Base-by-base conservation (phyloP, 768 basidiomycete species). In the Ramaria sp. region DNA sequence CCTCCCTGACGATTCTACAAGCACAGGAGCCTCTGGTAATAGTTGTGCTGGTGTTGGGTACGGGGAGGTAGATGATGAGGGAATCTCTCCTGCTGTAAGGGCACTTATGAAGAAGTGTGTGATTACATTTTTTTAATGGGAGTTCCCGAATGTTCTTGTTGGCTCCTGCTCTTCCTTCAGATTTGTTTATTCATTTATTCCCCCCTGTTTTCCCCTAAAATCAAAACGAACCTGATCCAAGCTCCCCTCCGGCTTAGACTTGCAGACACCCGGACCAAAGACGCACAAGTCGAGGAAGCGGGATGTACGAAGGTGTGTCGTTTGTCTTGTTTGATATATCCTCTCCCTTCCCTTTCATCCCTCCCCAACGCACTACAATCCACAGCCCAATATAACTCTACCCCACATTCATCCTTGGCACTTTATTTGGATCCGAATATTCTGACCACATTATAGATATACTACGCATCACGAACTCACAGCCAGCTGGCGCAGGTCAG, bases 401-500 rank as follows among this genome's bases (percentile, higher is more conserved):
- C n/a, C n/a, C n/a, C n/a, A n/a, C n/a, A n/a, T n/a, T n/a, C n/a
- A n/a, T n/a, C n/a, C n/a, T n/a, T n/a, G n/a, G n/a, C n/a, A n/a
- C n/a, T n/a, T n/a, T n/a, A n/a, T 18, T 15, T 48, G 3, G 44
- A 18, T 24, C n/a, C 28, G 22, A 6, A 34, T 24, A 16, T 22
- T 38, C 16, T 42, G 27, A 15, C 27, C 22, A 22, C 16, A 27
- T 30, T 22, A 0, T 32, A 91, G 73, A 84, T 98, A 57, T 96
- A 82, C 66, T 96, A 94, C 63, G 88, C 94, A 0, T 98, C 96
- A 0, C 76, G 95, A 30, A 99, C 95, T 0, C 95, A 99, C 68
- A 94, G 94, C 1, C 95, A 99, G 63, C 78, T 99, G 3, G 76
- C 92, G 1, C 95, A 99, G 65, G 76, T 98, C 3, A 73, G 93